Percentiles rank a stretch among this genome's conserved stretches.
Conservation (phyloP, 2,329 filamentous ascomycete species). For the Cladosporium sp. region DNA sequence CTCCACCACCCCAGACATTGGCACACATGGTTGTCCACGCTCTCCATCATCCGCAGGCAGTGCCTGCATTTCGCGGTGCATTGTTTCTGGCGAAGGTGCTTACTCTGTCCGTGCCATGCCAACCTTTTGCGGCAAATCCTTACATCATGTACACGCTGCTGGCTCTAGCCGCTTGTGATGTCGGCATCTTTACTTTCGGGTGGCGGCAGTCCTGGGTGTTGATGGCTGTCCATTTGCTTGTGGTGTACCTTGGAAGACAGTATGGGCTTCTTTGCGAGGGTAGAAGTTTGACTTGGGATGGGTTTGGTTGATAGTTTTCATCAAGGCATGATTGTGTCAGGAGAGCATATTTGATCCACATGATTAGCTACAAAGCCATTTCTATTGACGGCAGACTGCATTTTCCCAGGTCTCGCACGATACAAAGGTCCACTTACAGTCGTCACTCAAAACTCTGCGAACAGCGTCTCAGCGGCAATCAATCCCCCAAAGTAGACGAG, state of each 20-base stretch:
- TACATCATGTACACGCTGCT: conserved; percentile 65
- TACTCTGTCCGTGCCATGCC: conserved; percentile 64
- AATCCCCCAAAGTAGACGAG: no score
- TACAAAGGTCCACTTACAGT: no score
- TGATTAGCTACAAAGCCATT: no score
- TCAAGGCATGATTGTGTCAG: neutral
- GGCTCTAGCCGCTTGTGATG: conserved; percentile 63
- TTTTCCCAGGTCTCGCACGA: no score
- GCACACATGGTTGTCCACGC: neutral
- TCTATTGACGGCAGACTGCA: no score
- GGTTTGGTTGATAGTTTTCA: neutral
- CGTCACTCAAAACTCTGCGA: no score
- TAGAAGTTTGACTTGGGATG: neutral
- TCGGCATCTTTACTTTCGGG: conserved; percentile 36
- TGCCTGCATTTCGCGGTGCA: conserved; percentile 45
- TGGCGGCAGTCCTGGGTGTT: conserved; percentile 38
- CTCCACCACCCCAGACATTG: conserved; percentile 20
- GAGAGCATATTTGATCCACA: no score
- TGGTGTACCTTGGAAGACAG: conserved; percentile 19
- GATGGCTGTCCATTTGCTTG: conserved; percentile 44
- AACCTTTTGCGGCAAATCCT: conserved; percentile 64
- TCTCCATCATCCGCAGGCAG: neutral
- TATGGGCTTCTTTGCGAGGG: neutral
- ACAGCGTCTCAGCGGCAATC: no score
- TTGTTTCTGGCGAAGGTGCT: conserved; percentile 68